Base-by-base conservation (phyloP, 306 rosid genomes). In the Hippophae rhamnoides region DNA sequence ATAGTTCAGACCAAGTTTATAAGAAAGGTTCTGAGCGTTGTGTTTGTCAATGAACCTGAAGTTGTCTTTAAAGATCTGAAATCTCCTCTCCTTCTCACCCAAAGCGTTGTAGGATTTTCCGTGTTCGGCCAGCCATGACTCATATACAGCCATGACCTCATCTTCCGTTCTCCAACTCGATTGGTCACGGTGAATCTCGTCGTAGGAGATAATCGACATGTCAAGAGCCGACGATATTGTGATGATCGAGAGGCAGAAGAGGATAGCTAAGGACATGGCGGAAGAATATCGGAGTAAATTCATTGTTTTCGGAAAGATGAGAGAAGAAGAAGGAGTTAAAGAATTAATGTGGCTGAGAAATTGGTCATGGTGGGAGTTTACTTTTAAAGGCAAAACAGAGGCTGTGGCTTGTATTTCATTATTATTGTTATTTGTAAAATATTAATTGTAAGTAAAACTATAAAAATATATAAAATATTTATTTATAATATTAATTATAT, bases 31-130 rank as follows among this genome's bases (percentile, higher is more conserved):
- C 57, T 65, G 60, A 13, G 71, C 14, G 82, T 84, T 92, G 10
- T 79, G 89, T 7, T 79, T 73, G 27, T 88, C 97, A 81, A 93
- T 77, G 79, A 73, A 93, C 53, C 63, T 58, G 9, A 93, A 89
- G 50, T 93, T 93, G 44, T 89, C 90, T 41, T 86, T 93, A 72
- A 93, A 93, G 66, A 93, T 80, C 76, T 86, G 70, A n/a, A 93
- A 88, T 54, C 99, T 59, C 69, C 58, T 66, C 2, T 93, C 86
- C 69, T 73, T 79, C 85, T 84, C 94, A 0, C 86, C 94, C 14
- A 86, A 5, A 7, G 68, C 86, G 82, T 88, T 86, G 70, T 75
- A 73, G 23, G 46, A n/a, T 74, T 79, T 88, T 0, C 90, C 87
- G 23, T 93, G 88, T 68, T 84, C 54, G 13, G 52, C 75, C 3